Evolutionary conservation across 345 rosid genomes (phyloP), one percentile per base, ranked within the genome.

Genomic region (Hibiscus trionum): DNA sequence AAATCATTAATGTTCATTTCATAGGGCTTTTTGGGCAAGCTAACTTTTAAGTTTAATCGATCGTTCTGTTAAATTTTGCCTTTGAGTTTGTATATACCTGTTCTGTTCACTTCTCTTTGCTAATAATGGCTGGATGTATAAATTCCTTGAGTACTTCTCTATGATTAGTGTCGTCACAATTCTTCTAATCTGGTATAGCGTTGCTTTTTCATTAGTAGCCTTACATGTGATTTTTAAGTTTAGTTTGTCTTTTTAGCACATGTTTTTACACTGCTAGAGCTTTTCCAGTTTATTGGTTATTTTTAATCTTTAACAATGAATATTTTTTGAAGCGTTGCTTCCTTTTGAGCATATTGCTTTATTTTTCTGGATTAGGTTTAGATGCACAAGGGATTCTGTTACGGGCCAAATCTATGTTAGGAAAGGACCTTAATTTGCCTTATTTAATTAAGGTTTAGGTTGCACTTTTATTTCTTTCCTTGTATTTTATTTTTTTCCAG

Each of bases 1-100:
- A 56, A 66, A 66, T 66, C 70, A 7, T 11, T 66, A 52, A 53
- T 16, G n/a, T 61, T 66, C 75, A 69, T 42, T 26, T 26, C 15
- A 21, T 67, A 60, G 53, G 26, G 49, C 1, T 71, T 19, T 11
- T 58, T 27, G 52, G 1, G 52, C 44, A 62, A 56, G 64, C 46
- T 37, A 24, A 53, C 24, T 58, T 61, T 21, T 65, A 37, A 35
- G 8, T 14, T 66, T 66, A 12, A 44, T 21, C 2, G 70, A 44
- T 66, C 24, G 26, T 12, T 66, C 55, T 24, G 56, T 46, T 46
- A 11, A 68, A 15, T 27, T 63, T 37, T 68, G n/a, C 17, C 9
- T 50, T 29, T 14, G 21, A 68, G 14, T 10, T 46, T 66, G 44
- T 29, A 16, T 67, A 19, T 15, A 29, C 24, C 16, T 27, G 42